phyloP scores from a whole-genome alignment of 2,329 filamentous ascomycete genomes.

The Pestalotiopsis fici region DNA sequence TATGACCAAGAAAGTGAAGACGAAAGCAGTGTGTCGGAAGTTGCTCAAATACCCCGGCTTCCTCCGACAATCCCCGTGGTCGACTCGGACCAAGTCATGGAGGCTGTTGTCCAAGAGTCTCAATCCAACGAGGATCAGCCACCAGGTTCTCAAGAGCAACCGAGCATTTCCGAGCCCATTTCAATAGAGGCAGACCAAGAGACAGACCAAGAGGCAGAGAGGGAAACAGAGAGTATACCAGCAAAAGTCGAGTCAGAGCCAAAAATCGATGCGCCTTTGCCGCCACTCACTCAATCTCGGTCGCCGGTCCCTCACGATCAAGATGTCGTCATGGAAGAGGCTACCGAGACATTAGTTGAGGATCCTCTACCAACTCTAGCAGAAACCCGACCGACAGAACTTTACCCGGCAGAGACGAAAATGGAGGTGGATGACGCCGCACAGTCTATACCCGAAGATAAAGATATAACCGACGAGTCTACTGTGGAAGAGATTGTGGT shows the following conservation, averaged over 20 bases:
- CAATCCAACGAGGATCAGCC: not conserved
- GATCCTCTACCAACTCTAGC: slow-evolving; percentile 7
- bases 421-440: not conserved
- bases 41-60: not conserved
- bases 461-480: not conserved
- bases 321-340: slow-evolving; percentile 14
- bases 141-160: not conserved
- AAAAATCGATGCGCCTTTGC: slow-evolving; percentile 13
- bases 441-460: not conserved
- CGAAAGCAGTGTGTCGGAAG: not conserved
- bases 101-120: not conserved
- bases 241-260: not conserved
- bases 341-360: slow-evolving; percentile 1
- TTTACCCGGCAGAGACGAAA: not conserved
- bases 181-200: not conserved
- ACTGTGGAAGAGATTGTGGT: not conserved
- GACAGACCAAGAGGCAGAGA: not conserved
- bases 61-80: not conserved
- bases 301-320: slow-evolving; percentile 8
- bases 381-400: not conserved
- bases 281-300: slow-evolving; percentile 24
- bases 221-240: not conserved
- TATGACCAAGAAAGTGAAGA: not conserved
- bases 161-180: slow-evolving; percentile 11
- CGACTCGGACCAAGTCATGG: not conserved